phyloP scores from a whole-genome alignment of 495 filamentous ascomycete species.

The Podospora pseudoanserina region DNA sequence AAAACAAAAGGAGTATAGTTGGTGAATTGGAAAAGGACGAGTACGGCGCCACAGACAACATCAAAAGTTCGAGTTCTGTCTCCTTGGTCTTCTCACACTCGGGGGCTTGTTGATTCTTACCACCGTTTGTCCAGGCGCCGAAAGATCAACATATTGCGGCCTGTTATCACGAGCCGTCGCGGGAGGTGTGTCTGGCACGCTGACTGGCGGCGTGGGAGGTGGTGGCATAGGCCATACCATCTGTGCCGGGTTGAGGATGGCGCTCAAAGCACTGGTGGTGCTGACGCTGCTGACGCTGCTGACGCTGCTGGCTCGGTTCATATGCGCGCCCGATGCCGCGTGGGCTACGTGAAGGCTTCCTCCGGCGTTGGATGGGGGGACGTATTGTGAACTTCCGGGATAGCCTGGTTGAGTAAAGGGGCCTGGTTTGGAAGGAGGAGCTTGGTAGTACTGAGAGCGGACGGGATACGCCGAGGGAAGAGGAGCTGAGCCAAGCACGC shows the following conservation, averaged over 20 bases:
- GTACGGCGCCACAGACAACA: neutral
- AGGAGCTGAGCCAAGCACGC: conserved; percentile 3
- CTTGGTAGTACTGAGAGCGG: neutral
- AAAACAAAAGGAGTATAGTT: too few species aligned
- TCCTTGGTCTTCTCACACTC: neutral
- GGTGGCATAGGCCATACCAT: conserved; percentile 23
- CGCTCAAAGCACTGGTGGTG: conserved; percentile 13
- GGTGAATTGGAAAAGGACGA: too few species aligned
- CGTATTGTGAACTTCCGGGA: conserved; percentile 1
- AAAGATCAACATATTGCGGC: conserved; percentile 15
- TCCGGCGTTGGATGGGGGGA: conserved; percentile 5
- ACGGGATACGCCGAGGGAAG: neutral
- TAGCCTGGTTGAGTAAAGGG: neutral
- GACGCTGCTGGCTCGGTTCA: conserved; percentile 12
- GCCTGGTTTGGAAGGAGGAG: neutral
- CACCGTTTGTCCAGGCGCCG: conserved; percentile 17
- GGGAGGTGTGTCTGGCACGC: neutral
- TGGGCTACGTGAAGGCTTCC: conserved; percentile 1
- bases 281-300: conserved; percentile 19
- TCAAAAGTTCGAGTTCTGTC: neutral
- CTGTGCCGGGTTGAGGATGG: conserved; percentile 17
- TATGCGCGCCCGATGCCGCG: conserved; percentile 5
- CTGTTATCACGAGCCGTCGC: neutral
- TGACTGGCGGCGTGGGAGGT: conserved; percentile 11
- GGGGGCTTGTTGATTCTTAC: conserved; percentile 18